phyloP scores from a whole-genome alignment of 2,329 filamentous ascomycete genomes.

The Capronia epimyces region DNA sequence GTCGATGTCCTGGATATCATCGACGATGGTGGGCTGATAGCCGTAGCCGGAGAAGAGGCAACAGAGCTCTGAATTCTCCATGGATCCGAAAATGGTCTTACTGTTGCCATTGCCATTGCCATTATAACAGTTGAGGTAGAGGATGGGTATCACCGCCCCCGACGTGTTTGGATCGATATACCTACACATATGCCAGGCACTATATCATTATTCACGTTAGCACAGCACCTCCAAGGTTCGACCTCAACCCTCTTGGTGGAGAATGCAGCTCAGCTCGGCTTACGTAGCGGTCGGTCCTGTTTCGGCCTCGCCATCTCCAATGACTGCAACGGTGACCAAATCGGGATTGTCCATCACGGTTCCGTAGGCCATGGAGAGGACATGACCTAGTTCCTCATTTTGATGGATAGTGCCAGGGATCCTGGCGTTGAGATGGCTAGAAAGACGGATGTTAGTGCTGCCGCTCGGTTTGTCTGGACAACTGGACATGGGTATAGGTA shows the following conservation, averaged over 20 bases:
- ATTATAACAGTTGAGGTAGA: slow-evolving; percentile 65
- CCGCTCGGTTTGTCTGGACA: neutral
- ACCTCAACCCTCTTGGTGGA: neutral
- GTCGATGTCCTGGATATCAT: slow-evolving; percentile 57
- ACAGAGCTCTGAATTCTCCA: slow-evolving; percentile 60
- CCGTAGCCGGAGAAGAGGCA: slow-evolving; percentile 60
- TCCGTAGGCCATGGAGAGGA: slow-evolving; percentile 59
- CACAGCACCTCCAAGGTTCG: too few species aligned
- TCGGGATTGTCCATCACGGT: slow-evolving; percentile 60
- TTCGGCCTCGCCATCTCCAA: slow-evolving; percentile 35
- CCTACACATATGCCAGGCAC: slow-evolving; percentile 63
- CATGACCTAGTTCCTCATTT: slow-evolving; percentile 64
- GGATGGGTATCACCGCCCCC: slow-evolving; percentile 61
- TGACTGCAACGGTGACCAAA: slow-evolving; percentile 20
- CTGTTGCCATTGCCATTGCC: slow-evolving; percentile 65
- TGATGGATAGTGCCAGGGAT: slow-evolving; percentile 64
- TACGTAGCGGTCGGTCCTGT: slow-evolving; percentile 59
- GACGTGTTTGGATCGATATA: slow-evolving; percentile 61
- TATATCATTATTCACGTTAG: slow-evolving; percentile 33
- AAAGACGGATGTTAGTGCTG: neutral
- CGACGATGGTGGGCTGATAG: slow-evolving; percentile 58
- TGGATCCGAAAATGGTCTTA: slow-evolving; percentile 62
- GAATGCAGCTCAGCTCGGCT: slow-evolving; percentile 28
- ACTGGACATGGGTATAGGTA: too few species aligned
- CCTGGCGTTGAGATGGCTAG: slow-evolving; percentile 62